These are phyloP conservation scores for Rubroboletus satanas DNA, from an alignment of 768 basidiomycete genomes.

Conservation along the genomic window DNA sequence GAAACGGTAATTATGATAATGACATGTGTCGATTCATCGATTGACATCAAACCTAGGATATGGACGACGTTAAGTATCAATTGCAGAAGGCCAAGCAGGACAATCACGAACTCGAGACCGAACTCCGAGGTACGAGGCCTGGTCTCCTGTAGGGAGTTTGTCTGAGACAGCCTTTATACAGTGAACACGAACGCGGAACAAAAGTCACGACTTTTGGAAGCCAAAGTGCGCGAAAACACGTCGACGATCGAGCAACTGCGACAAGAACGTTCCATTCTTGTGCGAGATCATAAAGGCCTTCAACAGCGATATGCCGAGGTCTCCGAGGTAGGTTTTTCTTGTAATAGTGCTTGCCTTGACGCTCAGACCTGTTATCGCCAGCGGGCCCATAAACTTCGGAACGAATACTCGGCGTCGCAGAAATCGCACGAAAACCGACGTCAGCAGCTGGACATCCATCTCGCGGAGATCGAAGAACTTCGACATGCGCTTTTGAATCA, in stretches of 20 bases:
- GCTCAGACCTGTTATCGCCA: constrained; percentile 19
- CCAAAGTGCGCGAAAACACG: constrained; percentile 62
- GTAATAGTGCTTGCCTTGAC: background rate
- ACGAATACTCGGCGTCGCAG: constrained; percentile 57
- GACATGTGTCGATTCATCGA: background rate
- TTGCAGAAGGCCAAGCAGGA: constrained; percentile 68
- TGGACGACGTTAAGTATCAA: constrained; percentile 71
- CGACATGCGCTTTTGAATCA: constrained; percentile 59
- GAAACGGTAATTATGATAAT: constrained; percentile 51
- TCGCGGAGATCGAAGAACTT: constrained; percentile 74
- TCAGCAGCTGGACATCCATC: constrained; percentile 68
- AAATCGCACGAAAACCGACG: constrained; percentile 67
- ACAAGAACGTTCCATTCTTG: constrained; percentile 69
- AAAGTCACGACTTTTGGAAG: constrained; percentile 65
- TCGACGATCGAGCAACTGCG: constrained; percentile 72
- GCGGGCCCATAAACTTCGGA: constrained; percentile 60
- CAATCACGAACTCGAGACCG: constrained; percentile 67
- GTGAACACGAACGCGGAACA: constrained; percentile 69
- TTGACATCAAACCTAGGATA: constrained; percentile 50
- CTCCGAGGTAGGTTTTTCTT: constrained; percentile 51
- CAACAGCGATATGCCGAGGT: constrained; percentile 64
- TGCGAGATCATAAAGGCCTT: constrained; percentile 66
- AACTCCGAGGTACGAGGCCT: constrained; percentile 58
- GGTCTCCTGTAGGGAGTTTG: background rate
- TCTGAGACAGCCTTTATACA: constrained; percentile 22